phyloP scores from a whole-genome alignment of 2,329 filamentous ascomycete genomes.

The Scedosporium boydii region DNA sequence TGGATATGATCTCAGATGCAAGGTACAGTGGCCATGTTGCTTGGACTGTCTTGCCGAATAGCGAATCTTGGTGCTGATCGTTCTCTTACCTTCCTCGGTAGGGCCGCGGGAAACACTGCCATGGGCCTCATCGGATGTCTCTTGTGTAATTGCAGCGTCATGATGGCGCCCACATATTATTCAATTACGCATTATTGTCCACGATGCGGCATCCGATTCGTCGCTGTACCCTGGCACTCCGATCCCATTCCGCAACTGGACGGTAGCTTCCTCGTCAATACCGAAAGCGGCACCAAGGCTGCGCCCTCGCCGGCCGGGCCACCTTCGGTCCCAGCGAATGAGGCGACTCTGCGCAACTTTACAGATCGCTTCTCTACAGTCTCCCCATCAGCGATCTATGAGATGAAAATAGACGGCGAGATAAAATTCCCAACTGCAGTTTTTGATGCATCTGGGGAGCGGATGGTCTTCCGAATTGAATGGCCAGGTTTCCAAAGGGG shows the following conservation, averaged over 20 bases:
- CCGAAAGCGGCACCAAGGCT: not conserved
- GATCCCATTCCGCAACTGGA: not conserved
- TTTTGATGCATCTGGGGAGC: not conserved
- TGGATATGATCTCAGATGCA: not conserved
- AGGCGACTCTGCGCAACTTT: not conserved
- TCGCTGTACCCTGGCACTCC: not conserved
- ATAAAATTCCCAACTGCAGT: not conserved
- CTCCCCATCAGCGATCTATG: not conserved
- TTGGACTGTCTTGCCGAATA: too few relatives aligned
- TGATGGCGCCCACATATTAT: not conserved
- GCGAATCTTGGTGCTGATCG: too few relatives aligned
- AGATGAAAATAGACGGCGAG: not conserved
- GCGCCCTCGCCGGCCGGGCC: not conserved
- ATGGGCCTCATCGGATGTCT: not conserved
- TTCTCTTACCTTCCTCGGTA: not conserved
- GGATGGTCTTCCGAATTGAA: not conserved
- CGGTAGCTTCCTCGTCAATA: not conserved
- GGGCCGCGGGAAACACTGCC: not conserved
- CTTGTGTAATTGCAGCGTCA: not conserved
- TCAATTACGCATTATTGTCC: not conserved
- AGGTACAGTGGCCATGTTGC: not conserved
- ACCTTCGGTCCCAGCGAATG: not conserved
- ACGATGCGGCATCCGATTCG: not conserved
- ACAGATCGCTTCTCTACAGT: not conserved
- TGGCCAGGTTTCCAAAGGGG: not conserved